Percentiles rank a stretch among this genome's conserved stretches.
Evolutionary conservation across 192 early-diverging fungal species (phyloP).

Genomic region (Backusella liffmaniae): DNA sequence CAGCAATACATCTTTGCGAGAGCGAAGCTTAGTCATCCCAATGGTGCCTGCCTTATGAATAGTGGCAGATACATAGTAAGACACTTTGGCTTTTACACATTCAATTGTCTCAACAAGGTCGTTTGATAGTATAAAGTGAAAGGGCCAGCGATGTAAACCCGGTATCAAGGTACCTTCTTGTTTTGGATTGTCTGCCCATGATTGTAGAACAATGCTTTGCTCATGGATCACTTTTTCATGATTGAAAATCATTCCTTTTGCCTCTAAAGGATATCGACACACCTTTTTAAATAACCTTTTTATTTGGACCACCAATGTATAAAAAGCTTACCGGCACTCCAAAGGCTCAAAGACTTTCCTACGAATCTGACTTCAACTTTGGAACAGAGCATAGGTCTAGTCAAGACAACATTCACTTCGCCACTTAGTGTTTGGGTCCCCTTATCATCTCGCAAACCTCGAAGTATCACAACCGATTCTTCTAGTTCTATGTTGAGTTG

Average conservation of each 20-base stretch:
- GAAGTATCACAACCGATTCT: neutral
- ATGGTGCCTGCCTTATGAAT: slow-evolving; percentile 8
- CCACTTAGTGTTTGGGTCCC: neutral
- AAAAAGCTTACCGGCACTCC: neutral
- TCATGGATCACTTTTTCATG: slow-evolving; percentile 35
- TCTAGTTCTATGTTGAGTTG: neutral
- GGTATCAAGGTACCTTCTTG: neutral
- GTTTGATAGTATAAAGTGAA: slow-evolving; percentile 29
- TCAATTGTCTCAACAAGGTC: slow-evolving; percentile 31
- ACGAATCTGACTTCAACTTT: neutral
- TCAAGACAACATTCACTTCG: neutral
- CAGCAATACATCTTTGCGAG: slow-evolving; percentile 20
- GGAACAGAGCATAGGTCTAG: neutral
- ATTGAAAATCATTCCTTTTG: neutral
- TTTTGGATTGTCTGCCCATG: neutral
- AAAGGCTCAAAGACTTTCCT: neutral
- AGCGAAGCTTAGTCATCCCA: slow-evolving; percentile 12
- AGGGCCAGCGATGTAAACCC: slow-evolving; percentile 30
- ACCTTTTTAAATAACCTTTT: neutral
- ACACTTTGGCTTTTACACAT: slow-evolving; percentile 27
- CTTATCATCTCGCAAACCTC: neutral
- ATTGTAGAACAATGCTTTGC: slow-evolving; percentile 18
- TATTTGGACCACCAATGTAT: neutral
- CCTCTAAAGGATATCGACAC: neutral
- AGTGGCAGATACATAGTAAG: slow-evolving; percentile 23